Base-by-base conservation (phyloP, 805 yeast genomes). In the Nakazawaea anatomiae region DNA sequence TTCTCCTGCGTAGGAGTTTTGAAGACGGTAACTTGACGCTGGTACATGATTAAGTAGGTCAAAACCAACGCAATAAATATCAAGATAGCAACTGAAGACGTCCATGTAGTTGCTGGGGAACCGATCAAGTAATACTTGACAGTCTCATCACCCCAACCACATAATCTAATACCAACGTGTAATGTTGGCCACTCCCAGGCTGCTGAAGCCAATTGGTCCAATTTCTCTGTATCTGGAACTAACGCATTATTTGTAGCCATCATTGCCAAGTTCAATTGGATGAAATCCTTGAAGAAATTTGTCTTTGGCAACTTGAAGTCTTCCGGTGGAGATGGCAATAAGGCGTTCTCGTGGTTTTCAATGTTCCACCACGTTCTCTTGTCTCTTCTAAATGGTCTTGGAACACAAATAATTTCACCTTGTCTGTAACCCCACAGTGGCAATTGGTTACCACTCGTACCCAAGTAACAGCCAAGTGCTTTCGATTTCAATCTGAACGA, bases 171-270 rank as follows among this genome's bases (percentile, higher is more conserved):
- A 53, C 96, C 96, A 44, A 74, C 77, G 53, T 82, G 75, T 61
- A 87, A 72, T n/a, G 84, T 78, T 46, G 96, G 96, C 96, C 96
- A 87, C 72, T 87, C 87, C 92, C 94, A 87, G 65, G 88, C 87
- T 51, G 74, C 66, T 12, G 92, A 84, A 1, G 90, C 83, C 53
- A 87, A 70, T 51, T 75, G 77, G 61, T 87, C 96, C 56, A 72
- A 79, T 59, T 86, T 87, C 59, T 87, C 94, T 2, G 73, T 70
- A 62, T 87, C 95, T 7, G 94, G 92, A 32, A 87, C 77, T 59
- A 87, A 73, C 0, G 92, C 95, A 60, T 85, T 87, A 64, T 87
- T 87, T 10, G 92, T 83, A 6, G 92, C 87, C 82, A 87, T 87
- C 96, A 87, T 87, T 1, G 92, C 94, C 62, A 85, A 80, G 62